Percentiles rank a stretch among this genome's conserved stretches.
Conservation (phyloP, 2,329 filamentous ascomycete species). For the Fusarium dlaminii region DNA sequence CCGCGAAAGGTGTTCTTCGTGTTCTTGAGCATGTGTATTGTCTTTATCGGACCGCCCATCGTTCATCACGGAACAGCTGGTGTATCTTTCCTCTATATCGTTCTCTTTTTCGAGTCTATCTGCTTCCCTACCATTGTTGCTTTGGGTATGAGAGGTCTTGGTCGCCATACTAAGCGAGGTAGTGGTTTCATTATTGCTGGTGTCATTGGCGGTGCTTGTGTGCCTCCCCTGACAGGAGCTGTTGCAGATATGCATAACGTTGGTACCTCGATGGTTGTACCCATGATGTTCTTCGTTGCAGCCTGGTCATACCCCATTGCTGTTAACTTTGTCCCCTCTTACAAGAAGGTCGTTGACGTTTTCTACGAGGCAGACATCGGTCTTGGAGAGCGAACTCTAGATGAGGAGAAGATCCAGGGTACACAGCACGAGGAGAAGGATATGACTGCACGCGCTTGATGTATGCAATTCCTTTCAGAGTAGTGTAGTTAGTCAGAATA, state of each 20-base stretch:
- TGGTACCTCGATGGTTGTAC: slow-evolving; percentile 72
- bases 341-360: slow-evolving; percentile 70
- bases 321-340: slow-evolving; percentile 74
- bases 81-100: slow-evolving; percentile 71
- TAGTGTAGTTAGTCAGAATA: not conserved
- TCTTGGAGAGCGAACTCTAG: slow-evolving; percentile 40
- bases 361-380: slow-evolving; percentile 59
- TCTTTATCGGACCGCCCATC: slow-evolving; percentile 66
- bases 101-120: slow-evolving; percentile 82
- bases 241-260: slow-evolving; percentile 71
- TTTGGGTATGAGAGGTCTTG: slow-evolving; percentile 78
- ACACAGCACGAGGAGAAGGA: slow-evolving; percentile 26
- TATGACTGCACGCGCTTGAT: not conserved
- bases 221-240: slow-evolving; percentile 76
- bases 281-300: slow-evolving; percentile 66
- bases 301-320: slow-evolving; percentile 66
- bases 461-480: no score
- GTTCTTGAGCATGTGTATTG: slow-evolving; percentile 71
- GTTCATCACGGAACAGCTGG: slow-evolving; percentile 57
- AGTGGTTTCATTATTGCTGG: slow-evolving; percentile 75
- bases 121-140: slow-evolving; percentile 86
- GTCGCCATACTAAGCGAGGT: slow-evolving; percentile 80
- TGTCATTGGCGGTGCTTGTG: slow-evolving; percentile 76
- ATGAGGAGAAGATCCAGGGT: slow-evolving; percentile 43
- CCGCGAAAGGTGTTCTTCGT: slow-evolving; percentile 74